Base-by-base conservation (phyloP, 495 filamentous ascomycete genomes). In the Cetradonia linearis region DNA sequence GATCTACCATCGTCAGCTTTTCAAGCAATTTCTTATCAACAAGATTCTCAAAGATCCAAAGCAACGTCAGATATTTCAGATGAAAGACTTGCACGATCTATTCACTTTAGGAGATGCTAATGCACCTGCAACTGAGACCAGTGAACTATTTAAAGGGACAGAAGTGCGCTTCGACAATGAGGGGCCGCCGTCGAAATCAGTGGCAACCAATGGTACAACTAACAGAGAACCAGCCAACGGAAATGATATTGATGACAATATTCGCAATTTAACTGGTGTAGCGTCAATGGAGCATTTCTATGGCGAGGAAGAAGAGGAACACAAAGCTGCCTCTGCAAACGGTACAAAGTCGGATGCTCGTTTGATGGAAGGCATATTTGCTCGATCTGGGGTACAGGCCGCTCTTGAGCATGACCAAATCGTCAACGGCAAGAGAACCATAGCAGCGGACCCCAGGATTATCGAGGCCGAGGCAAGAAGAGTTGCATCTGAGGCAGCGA, bases 1-100 rank as follows among this genome's bases (percentile, higher is more conserved):
- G 77, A 96, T 98, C 44, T 97, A 96, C 60, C 93, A 97, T 69
- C 86, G 93, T 6, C 93, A 98, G 70, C 89, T 98, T 54, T 97
- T 91, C 74, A 98, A 98, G 71, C 91, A 95, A 64, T 95, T 95
- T 66, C 75, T 98, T 34, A 88, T 87, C 9, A 92, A 95, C 73
- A 98, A 98, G 69, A 91, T 98, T 13, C 70, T 96, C 59, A 87
- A 84, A 69, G 91, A 97, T 63, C 90, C 93, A 0, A 95, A 91
- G 65, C 89, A 95, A 67, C 83, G 85, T 18, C 86, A 90, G 57
- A 86, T 83, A 0, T 95, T 97, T 69, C 85, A 92, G 59, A 73
- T 92, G 59, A 83, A 83, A 49, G 91, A 96, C 68, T 70, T 98
- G 14, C 86, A 95, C 63, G 91, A 98, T 69, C 77, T 98, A 2